phyloP scores from a whole-genome alignment of 2,329 filamentous ascomycete genomes.

The Aspergillus hiratsukae region DNA sequence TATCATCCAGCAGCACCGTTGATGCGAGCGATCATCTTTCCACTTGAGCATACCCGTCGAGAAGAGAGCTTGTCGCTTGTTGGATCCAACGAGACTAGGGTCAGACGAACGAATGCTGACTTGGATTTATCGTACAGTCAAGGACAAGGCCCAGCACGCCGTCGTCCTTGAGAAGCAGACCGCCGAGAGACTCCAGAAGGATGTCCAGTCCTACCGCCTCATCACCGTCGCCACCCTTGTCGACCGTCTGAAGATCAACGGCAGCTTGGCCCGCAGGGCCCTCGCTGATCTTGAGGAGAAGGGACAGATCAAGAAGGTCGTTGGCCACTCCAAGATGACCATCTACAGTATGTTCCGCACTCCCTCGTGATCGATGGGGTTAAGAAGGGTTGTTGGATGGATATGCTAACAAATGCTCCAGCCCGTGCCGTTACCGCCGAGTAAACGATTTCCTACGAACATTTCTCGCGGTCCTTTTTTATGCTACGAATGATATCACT shows the following conservation, averaged over 20 bases:
- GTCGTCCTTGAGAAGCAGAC: conserved; percentile 98
- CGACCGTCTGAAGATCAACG: conserved; percentile 99
- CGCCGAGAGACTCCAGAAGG: conserved; percentile 98
- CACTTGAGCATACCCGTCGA: conserved; percentile 10
- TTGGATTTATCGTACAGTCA: conserved; percentile 61
- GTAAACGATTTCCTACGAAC: conserved; percentile 35
- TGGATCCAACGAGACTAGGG: conserved; percentile 3
- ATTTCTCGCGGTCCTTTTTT: conserved; percentile 33
- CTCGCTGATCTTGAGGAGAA: conserved; percentile 93
- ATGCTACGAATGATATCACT: conserved; percentile 38
- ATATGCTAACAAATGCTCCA: conserved; percentile 17
- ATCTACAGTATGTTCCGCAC: conserved; percentile 75
- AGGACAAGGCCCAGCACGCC: conserved; percentile 99
- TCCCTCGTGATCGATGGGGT: not conserved
- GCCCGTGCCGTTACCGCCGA: conserved; percentile 44
- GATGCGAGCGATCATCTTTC: conserved; percentile 11
- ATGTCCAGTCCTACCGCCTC: conserved; percentile 99
- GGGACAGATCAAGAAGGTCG: conserved; percentile 97
- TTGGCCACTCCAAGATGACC: conserved; percentile 93
- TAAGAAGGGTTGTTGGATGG: too few species aligned
- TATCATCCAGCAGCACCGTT: conserved; percentile 13
- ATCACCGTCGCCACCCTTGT: conserved; percentile 98
- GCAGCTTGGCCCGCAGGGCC: conserved; percentile 86
- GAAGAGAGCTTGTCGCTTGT: not conserved
- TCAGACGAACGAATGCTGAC: conserved; percentile 17